These are phyloP conservation scores for Diplocarpon mali DNA, from an alignment of 2,329 filamentous ascomycete genomes.

Conservation along the genomic window DNA sequence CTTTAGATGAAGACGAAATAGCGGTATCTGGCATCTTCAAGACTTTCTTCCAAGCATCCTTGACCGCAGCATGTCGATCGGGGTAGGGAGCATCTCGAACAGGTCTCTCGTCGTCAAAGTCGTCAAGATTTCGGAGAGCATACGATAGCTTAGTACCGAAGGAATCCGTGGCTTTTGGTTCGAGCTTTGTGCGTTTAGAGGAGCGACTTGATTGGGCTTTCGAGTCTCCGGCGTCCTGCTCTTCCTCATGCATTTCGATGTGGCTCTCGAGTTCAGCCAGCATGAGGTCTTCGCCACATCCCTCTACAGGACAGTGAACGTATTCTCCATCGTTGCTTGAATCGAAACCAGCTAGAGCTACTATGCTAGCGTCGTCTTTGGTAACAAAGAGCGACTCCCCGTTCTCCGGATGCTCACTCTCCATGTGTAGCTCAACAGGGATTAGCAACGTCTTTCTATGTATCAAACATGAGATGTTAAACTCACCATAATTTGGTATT, in stretches of 20 bases:
- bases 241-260: constrained; percentile 41
- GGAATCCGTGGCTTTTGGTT: constrained; percentile 7
- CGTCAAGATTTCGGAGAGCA: constrained; percentile 18
- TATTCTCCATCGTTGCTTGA: constrained; percentile 30
- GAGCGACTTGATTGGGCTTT: constrained; percentile 4
- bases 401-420: constrained; percentile 25
- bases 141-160: constrained; percentile 22
- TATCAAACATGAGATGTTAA: neutral
- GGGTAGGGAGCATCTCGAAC: constrained; percentile 1
- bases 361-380: constrained; percentile 22
- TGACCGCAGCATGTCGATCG: constrained; percentile 16
- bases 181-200: constrained; percentile 12
- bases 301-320: constrained; percentile 41
- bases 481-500: constrained; percentile 32
- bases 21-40: constrained; percentile 24
- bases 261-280: constrained; percentile 44
- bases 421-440: constrained; percentile 11
- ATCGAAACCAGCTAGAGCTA: constrained; percentile 11
- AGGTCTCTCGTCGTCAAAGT: constrained; percentile 2
- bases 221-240: constrained; percentile 14
- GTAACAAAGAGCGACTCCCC: constrained; percentile 25
- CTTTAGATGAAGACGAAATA: constrained; percentile 3
- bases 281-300: constrained; percentile 48
- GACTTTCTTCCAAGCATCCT: constrained; percentile 25
- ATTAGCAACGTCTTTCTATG: neutral